A percentile compares a stretch with the other conserved stretches of the same genome.
phyloP scores from a whole-genome alignment of 73 alveolate species.

The Chromera velia region DNA sequence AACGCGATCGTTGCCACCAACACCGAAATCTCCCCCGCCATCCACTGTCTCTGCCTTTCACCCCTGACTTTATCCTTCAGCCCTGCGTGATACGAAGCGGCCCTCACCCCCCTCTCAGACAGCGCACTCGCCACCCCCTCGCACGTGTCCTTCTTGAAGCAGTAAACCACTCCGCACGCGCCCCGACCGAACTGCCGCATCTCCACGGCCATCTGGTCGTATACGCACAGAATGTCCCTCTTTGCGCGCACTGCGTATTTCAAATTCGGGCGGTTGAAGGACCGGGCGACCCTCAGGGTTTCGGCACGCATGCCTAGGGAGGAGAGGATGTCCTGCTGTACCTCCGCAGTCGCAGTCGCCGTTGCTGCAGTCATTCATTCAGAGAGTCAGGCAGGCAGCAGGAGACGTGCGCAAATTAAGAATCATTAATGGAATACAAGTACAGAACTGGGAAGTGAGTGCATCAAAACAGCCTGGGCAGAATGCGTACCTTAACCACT shows the following conservation, averaged over 20 bases:
- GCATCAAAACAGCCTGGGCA: no score
- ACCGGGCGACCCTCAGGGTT: constrained; percentile 42
- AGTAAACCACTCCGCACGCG: constrained; percentile 84
- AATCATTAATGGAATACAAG: no score
- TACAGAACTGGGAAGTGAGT: no score
- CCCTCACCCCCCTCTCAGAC: constrained; percentile 54
- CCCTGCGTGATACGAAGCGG: constrained; percentile 82
- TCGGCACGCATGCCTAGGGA: no score
- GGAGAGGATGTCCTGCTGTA: no score
- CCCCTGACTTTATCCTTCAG: constrained; percentile 55
- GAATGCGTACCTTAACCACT: no score
- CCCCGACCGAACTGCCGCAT: no score
- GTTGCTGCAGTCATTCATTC: no score
- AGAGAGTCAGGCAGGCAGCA: no score
- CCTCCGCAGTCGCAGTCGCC: neutral
- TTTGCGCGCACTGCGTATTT: constrained; percentile 12
- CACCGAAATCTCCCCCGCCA: constrained; percentile 66
- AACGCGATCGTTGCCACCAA: constrained; percentile 91
- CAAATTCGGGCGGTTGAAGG: constrained; percentile 33
- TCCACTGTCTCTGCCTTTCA: constrained; percentile 66
- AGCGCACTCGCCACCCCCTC: constrained; percentile 72
- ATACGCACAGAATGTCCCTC: no score
- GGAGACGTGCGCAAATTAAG: no score
- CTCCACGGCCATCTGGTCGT: no score
- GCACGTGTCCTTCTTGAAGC: constrained; percentile 82